Percentiles rank a stretch among this genome's conserved stretches.
phyloP scores from a whole-genome alignment of 495 filamentous ascomycete species.

The Letharia lupina region DNA sequence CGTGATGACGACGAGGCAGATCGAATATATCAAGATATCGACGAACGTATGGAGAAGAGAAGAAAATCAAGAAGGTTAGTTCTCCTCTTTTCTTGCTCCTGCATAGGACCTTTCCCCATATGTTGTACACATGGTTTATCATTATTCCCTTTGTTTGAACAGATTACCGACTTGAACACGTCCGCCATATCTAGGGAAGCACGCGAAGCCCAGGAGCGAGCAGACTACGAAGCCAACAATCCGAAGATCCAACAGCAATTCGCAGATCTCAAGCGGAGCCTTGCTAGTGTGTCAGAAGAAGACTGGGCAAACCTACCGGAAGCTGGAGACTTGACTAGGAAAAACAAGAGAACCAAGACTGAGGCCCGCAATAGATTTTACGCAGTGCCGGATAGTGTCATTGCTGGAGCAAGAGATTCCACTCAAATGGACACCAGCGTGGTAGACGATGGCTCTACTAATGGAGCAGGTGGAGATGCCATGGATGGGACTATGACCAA shows the following conservation, averaged over 20 bases:
- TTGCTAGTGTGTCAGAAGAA: conserved; percentile 84
- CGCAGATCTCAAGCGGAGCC: conserved; percentile 83
- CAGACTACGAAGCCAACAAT: conserved; percentile 93
- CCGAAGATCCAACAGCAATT: conserved; percentile 99
- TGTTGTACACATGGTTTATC: conserved; percentile 62
- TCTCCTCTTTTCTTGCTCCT: conserved; percentile 24
- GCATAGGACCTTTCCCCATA: conserved; percentile 15
- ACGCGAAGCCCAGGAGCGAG: conserved; percentile 80
- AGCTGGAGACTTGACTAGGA: conserved; percentile 91
- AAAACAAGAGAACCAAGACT: conserved; percentile 67
- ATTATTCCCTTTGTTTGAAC: conserved; percentile 54
- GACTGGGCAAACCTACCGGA: conserved; percentile 96
- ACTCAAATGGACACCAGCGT: conserved; percentile 79
- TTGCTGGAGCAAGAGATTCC: conserved; percentile 73
- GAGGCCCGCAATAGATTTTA: conserved; percentile 83
- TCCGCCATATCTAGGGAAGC: conserved; percentile 76
- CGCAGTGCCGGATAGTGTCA: conserved; percentile 92
- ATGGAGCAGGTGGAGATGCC: conserved; percentile 39
- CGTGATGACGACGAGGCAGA: conserved; percentile 97
- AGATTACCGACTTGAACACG: conserved; percentile 74
- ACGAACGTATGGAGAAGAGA: conserved; percentile 90
- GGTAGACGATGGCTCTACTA: conserved; percentile 60
- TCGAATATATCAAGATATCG: conserved; percentile 86
- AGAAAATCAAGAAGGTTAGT: conserved; percentile 87
- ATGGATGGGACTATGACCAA: conserved; percentile 88